A percentile compares a stretch with the other conserved stretches of the same genome.
These are phyloP conservation scores for Globisporangium paddicum DNA, from an alignment of 352 stramenopile genomes.

Conservation along the genomic window DNA sequence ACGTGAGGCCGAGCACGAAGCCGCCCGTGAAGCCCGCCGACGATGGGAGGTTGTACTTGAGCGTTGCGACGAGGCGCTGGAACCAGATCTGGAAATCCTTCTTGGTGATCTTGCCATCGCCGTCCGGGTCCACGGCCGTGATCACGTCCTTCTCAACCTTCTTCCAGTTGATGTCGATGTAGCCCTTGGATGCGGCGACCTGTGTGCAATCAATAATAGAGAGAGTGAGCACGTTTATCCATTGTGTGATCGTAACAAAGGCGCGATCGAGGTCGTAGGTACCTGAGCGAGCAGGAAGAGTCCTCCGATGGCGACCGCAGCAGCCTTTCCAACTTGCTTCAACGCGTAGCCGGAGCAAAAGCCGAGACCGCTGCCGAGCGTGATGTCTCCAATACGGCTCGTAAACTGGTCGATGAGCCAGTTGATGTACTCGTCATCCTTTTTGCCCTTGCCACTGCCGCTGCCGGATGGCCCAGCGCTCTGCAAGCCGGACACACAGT, in stretches of 20 bases:
- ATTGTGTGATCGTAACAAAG: background rate
- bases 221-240: background rate
- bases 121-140: conserved; percentile 72
- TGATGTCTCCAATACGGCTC: conserved; percentile 61
- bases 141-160: conserved; percentile 88
- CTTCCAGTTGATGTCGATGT: conserved; percentile 89
- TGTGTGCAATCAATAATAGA: conserved; percentile 5
- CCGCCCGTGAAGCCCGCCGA: conserved; percentile 73
- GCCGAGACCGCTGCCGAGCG: conserved; percentile 58
- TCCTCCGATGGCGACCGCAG: conserved; percentile 65
- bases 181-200: conserved; percentile 74
- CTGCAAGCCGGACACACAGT: conserved; percentile 12
- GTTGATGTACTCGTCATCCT: conserved; percentile 43
- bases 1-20: conserved; percentile 70
- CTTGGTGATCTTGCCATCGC: conserved; percentile 82
- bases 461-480: conserved; percentile 17
- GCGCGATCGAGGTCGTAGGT: background rate
- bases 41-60: conserved; percentile 83
- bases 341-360: conserved; percentile 86
- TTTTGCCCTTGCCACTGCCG: conserved; percentile 27
- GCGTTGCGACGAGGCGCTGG: conserved; percentile 54
- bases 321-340: conserved; percentile 78
- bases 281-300: conserved; percentile 75
- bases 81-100: conserved; percentile 79
- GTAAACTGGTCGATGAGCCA: conserved; percentile 61